Evolutionary conservation across 495 filamentous ascomycete species (phyloP).

Genomic region (Astrothelium macrocarpum): DNA sequence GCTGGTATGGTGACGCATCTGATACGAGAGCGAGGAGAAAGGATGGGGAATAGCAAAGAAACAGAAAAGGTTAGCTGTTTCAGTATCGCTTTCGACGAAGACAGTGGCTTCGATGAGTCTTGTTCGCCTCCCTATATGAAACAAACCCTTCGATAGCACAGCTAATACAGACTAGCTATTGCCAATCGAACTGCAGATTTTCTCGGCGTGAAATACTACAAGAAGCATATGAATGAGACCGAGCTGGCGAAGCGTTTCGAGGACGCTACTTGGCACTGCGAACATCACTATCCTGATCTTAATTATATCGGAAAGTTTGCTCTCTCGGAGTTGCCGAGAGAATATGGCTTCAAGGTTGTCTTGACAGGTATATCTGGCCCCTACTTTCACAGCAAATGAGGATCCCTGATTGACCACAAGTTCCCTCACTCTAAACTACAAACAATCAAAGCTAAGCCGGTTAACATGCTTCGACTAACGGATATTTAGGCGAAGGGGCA

Average conservation of each 20-base stretch:
- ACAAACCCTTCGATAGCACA: not conserved
- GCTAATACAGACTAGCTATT: constrained; percentile 28
- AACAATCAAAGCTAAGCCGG: not conserved
- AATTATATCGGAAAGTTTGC: constrained; percentile 41
- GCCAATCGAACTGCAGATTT: constrained; percentile 42
- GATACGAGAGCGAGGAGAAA: constrained; percentile 30
- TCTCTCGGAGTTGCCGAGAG: constrained; percentile 34
- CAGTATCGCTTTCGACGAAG: constrained; percentile 40
- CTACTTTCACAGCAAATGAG: not conserved
- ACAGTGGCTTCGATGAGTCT: constrained; percentile 40
- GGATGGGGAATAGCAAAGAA: constrained; percentile 30
- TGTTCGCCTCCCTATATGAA: constrained; percentile 18
- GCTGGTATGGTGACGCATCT: constrained; percentile 45
- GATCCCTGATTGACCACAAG: not conserved
- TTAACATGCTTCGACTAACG: not conserved
- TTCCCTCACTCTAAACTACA: not conserved
- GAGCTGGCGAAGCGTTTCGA: constrained; percentile 38
- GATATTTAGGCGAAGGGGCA: constrained; percentile 37
- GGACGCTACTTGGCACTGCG: constrained; percentile 41
- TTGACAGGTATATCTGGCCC: constrained; percentile 26
- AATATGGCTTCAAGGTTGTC: constrained; percentile 41
- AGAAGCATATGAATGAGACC: constrained; percentile 38
- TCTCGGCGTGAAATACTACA: constrained; percentile 39
- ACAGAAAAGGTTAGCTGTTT: constrained; percentile 36
- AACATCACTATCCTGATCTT: constrained; percentile 38